Evolutionary conservation across 345 rosid species (phyloP).

Genomic region (Erucastrum elatum): DNA sequence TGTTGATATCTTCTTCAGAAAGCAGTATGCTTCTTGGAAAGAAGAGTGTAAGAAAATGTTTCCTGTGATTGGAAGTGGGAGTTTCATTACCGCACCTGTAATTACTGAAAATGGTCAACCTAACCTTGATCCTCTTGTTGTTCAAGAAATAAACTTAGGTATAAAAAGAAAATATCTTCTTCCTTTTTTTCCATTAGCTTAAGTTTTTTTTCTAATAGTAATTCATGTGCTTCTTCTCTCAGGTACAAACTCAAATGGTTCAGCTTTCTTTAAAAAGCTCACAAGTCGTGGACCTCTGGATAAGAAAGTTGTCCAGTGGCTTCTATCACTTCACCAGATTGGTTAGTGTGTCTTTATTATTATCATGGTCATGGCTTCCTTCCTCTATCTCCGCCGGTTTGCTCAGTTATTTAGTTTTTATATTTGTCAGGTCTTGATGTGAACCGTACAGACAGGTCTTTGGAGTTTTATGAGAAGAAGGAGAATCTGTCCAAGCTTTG

Average conservation of each 20-base stretch:
- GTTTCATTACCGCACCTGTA: constrained; percentile 82
- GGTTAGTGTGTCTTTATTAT: constrained; percentile 50
- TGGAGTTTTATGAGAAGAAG: constrained; percentile 87
- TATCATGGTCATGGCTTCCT: constrained; percentile 3
- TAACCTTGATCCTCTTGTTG: constrained; percentile 78
- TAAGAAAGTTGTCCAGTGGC: constrained; percentile 79
- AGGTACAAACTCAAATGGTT: constrained; percentile 42
- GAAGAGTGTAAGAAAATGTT: constrained; percentile 69
- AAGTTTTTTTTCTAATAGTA: neutral
- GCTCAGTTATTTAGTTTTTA: neutral
- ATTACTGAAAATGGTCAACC: constrained; percentile 80
- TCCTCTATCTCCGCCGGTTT: neutral
- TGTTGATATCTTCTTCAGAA: constrained; percentile 46
- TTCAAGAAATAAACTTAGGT: constrained; percentile 52
- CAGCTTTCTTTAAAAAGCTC: constrained; percentile 58
- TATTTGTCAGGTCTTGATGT: constrained; percentile 75
- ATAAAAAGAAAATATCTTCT: neutral
- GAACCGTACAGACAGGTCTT: constrained; percentile 83
- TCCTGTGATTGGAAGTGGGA: constrained; percentile 88
- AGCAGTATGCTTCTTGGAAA: constrained; percentile 76
- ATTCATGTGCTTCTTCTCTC: constrained; percentile 15
- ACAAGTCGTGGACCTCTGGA: constrained; percentile 59
- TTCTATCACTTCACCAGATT: constrained; percentile 88
- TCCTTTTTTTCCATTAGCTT: neutral
- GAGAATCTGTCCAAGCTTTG: constrained; percentile 88